Base-by-base conservation (phyloP, 2,329 filamentous ascomycete species). In the Colletotrichum musae region DNA sequence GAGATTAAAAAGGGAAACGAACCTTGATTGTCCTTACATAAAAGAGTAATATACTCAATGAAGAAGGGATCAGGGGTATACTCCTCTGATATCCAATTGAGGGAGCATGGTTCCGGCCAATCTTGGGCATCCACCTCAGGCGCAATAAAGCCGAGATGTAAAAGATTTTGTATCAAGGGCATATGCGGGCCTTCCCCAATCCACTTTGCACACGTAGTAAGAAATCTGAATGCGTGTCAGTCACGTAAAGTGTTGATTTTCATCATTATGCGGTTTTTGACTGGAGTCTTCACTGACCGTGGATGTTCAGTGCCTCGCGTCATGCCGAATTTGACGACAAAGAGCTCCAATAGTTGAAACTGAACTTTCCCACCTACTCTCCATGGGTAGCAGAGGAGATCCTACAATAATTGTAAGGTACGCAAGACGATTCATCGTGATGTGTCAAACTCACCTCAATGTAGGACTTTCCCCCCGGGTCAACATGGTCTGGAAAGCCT, bases 131-230 rank as follows among this genome's bases (percentile, higher is more conserved):
- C 52, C 7, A 41, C 24, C 1, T 52, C 52, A 21, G 45, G 21
- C 3, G 53, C 16, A 1, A 48, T 32, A 16, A 64, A 58, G 0
- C 51, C 64, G 0, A 47, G 15, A 3, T 45, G 0, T 0, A 68
- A 6, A 0, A 68, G 64, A 0, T 4, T 0, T 13, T 68, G 47
- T 0, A 68, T 4, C 7, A 64, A 41, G 6, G 12, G 0, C 0
- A 67, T 32, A n/a, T 67, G 64, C 4, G 41, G 51, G 1, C 58
- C 58, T 51, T 63, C 43, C 10, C 43, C 58, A 16, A 67, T 57
- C 51, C 64, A 63, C n/a, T 9, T 6, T 0, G 64, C 64, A 15
- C 64, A 67, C 0, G 5, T 0, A 0, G 45, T 12, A 0, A 67
- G 51, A 2, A 67, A 67, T 5, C 58, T 67, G 4, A 18, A 13